Evolutionary conservation across 305 asterid genomes (phyloP).

Genomic region (Fraxinus sp.): DNA sequence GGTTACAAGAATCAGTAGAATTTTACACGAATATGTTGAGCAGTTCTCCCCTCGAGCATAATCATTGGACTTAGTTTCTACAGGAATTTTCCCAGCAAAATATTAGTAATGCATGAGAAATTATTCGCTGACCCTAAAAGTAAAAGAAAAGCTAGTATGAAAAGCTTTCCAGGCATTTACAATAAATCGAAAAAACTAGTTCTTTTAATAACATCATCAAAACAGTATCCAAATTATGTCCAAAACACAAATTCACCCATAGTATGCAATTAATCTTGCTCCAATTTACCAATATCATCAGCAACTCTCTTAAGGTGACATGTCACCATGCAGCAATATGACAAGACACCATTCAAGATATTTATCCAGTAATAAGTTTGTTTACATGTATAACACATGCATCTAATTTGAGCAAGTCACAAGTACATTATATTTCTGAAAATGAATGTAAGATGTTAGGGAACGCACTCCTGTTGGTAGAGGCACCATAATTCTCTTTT

Average conservation of each 20-base stretch:
- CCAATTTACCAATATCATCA: neutral
- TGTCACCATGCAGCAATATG: neutral
- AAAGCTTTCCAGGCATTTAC: neutral
- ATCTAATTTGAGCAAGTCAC: neutral
- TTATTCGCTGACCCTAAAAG: neutral
- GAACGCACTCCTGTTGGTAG: slow-evolving; percentile 79
- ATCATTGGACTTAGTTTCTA: neutral
- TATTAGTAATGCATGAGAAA: neutral
- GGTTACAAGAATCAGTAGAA: neutral
- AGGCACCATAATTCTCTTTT: slow-evolving; percentile 71
- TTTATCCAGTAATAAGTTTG: neutral
- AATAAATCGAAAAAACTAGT: neutral
- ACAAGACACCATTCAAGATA: neutral
- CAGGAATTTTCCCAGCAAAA: neutral
- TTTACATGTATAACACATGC: neutral
- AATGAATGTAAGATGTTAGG: slow-evolving; percentile 23
- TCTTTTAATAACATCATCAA: neutral
- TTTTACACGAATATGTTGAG: neutral
- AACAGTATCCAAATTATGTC: neutral
- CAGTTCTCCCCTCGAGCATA: neutral
- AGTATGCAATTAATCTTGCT: neutral
- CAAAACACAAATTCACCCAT: neutral
- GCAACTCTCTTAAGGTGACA: neutral
- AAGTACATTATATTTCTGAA: neutral
- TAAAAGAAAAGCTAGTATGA: neutral